Base-by-base conservation (phyloP, 441 rosid genomes). In the Gossypium laxum region DNA sequence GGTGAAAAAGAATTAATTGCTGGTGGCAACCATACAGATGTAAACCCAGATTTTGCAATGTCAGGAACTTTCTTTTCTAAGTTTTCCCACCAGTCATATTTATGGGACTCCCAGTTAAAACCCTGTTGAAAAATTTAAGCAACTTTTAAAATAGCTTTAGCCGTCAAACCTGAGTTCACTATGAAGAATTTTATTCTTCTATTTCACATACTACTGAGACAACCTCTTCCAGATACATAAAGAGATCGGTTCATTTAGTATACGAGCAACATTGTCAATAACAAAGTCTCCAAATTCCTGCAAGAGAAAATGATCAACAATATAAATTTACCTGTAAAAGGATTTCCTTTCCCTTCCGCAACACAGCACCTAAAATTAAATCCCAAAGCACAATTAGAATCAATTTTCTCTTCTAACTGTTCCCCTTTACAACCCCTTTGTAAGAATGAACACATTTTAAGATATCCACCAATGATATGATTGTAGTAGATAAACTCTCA, bases 31-130 rank as follows among this genome's bases (percentile, higher is more conserved):
- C 98, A 93, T 6, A 86, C 87, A 41, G 95, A 83, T 10, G 97
- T 89, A 74, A 90, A 93, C 76, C 98, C 98, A 18, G 95, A 86
- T 75, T 88, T 85, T 17, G 96, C 87, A 14, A 91, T 87, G 56
- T 90, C 93, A 0, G 85, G 76, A 70, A 90, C 86, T 80, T 87
- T 93, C 58, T 67, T 43, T 50, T 86, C 97, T 70, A 93, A 83
- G 82, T 86, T 91, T 81, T 76, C 85, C 97, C 96, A 93, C 97
- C 98, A 93, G 65, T 90, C 86, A 77, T 86, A 38, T 78, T 93
- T 93, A 43, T 88, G 89, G 79, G 98, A 90, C 73, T 93, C 98
- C 98, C 97, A 93, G 70, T 91, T 89, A 77, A 87, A 91, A 60
- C 87, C 92, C 98, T 91, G 86, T 74, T 17, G 24, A 59, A 55